Percentiles rank a stretch among this genome's conserved stretches.
Evolutionary conservation across 2,329 filamentous ascomycete species (phyloP).

Genomic region (Penicillium sp.): DNA sequence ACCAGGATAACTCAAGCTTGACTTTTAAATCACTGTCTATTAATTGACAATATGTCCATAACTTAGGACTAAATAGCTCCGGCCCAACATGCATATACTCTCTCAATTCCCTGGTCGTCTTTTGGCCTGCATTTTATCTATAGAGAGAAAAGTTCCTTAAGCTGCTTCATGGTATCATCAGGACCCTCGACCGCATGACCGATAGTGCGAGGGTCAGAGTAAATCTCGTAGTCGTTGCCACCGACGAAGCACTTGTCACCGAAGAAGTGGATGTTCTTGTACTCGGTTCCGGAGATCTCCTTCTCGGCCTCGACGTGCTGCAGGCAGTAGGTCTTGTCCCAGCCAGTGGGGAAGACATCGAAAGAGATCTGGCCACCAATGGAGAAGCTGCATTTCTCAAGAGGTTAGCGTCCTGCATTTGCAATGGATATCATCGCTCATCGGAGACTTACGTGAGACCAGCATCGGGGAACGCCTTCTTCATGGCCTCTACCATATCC

Average conservation of each 20-base stretch:
- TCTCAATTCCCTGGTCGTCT: constrained; percentile 10
- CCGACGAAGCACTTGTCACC: constrained; percentile 90
- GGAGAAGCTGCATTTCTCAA: constrained; percentile 59
- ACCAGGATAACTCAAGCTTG: neutral
- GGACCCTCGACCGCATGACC: constrained; percentile 79
- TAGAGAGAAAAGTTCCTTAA: constrained; percentile 76
- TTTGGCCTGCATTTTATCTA: constrained; percentile 30
- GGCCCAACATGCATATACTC: constrained; percentile 16
- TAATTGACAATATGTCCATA: neutral
- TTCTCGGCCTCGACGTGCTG: constrained; percentile 78
- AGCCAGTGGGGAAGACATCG: constrained; percentile 92
- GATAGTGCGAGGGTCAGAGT: constrained; percentile 69
- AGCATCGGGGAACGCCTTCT: constrained; percentile 74
- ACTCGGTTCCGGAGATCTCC: constrained; percentile 58
- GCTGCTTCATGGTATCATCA: constrained; percentile 70
- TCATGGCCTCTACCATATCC: constrained; percentile 69
- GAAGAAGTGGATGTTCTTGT: constrained; percentile 93
- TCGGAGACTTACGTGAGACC: constrained; percentile 70
- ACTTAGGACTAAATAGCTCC: neutral
- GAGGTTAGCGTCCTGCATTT: constrained; percentile 6
- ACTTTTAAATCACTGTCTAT: constrained; percentile 6
- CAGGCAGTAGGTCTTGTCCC: constrained; percentile 98
- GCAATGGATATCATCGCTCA: neutral
- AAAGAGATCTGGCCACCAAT: constrained; percentile 98
- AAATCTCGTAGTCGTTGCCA: constrained; percentile 96